These are phyloP conservation scores for Crucihimalaya himalaica DNA, from an alignment of 345 rosid species.

Conservation along the genomic window DNA sequence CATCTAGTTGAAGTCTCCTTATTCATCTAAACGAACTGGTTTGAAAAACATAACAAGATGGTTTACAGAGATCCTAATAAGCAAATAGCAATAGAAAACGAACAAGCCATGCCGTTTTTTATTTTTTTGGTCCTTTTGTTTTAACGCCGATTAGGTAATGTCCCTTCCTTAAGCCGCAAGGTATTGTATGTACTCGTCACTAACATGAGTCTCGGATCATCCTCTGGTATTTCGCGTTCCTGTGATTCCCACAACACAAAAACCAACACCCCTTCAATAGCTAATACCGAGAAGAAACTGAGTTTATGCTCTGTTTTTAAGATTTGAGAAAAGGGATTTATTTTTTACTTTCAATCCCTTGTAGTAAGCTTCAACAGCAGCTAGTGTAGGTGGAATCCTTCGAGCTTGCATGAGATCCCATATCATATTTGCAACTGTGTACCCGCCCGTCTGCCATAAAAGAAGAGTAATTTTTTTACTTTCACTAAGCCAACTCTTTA, in stretches of 20 bases:
- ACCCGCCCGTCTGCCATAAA: slow-evolving; percentile 73
- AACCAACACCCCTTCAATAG: slow-evolving; percentile 7
- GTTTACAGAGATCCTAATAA: slow-evolving; percentile 25
- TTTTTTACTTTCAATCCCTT: slow-evolving; percentile 71
- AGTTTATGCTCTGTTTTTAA: neutral
- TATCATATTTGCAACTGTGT: slow-evolving; percentile 74
- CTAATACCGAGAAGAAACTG: neutral
- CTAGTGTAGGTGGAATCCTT: slow-evolving; percentile 42
- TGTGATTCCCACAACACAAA: slow-evolving; percentile 36
- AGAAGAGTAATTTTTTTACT: neutral
- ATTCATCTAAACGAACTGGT: slow-evolving; percentile 23
- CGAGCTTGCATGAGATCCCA: slow-evolving; percentile 95
- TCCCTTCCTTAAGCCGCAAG: slow-evolving; percentile 46
- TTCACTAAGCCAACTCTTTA: neutral
- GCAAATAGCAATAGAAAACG: slow-evolving; percentile 4
- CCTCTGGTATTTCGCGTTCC: slow-evolving; percentile 79
- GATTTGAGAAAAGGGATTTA: neutral
- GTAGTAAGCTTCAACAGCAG: slow-evolving; percentile 84
- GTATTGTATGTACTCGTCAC: slow-evolving; percentile 57
- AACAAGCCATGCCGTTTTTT: neutral
- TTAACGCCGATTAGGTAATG: slow-evolving; percentile 26
- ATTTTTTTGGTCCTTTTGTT: neutral
- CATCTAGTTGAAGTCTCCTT: slow-evolving; percentile 11
- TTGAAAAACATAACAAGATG: slow-evolving; percentile 7
- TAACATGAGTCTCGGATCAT: slow-evolving; percentile 66